These are phyloP conservation scores for Ambrosia trifida DNA, from an alignment of 129 eudicot genomes.

Conservation along the genomic window DNA sequence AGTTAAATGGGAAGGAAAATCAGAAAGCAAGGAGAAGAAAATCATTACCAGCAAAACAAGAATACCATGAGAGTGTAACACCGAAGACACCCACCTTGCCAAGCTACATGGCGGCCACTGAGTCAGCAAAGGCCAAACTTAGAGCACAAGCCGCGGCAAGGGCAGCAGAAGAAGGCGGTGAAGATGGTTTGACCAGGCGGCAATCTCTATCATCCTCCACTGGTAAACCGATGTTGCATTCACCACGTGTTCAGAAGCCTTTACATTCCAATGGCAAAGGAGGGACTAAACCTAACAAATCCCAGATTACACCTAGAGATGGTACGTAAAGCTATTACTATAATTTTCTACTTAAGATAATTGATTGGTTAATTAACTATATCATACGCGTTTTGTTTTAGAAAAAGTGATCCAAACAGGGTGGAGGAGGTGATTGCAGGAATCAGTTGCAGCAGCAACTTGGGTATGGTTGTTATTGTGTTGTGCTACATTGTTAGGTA, in stretches of 20 bases:
- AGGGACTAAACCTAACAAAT: slow-evolving; percentile 54
- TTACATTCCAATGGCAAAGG: slow-evolving; percentile 70
- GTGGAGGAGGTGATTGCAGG: slow-evolving; percentile 68
- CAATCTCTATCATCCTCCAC: slow-evolving; percentile 81
- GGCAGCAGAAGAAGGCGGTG: slow-evolving; percentile 61
- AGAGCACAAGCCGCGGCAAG: slow-evolving; percentile 72
- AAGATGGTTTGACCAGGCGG: slow-evolving; percentile 62
- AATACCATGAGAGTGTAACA: slow-evolving; percentile 54
- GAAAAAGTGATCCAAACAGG: slow-evolving; percentile 72
- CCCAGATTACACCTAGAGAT: slow-evolving; percentile 69
- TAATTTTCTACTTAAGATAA: background rate
- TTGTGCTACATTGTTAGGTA: slow-evolving; percentile 35
- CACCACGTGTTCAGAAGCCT: slow-evolving; percentile 79
- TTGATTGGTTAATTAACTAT: slow-evolving; percentile 1
- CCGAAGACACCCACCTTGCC: slow-evolving; percentile 80
- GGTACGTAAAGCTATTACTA: slow-evolving; percentile 41
- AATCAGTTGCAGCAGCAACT: slow-evolving; percentile 26
- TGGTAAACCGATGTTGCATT: slow-evolving; percentile 53
- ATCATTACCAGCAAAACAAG: slow-evolving; percentile 70
- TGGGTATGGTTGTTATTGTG: slow-evolving; percentile 38
- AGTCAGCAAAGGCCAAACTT: slow-evolving; percentile 92
- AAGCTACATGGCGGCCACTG: slow-evolving; percentile 94
- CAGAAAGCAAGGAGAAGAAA: slow-evolving; percentile 67
- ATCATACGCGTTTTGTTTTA: slow-evolving; percentile 26
- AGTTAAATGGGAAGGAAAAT: slow-evolving; percentile 52